phyloP scores from a whole-genome alignment of 148 eudicot genomes.

The Rhododendron kiyosumense region DNA sequence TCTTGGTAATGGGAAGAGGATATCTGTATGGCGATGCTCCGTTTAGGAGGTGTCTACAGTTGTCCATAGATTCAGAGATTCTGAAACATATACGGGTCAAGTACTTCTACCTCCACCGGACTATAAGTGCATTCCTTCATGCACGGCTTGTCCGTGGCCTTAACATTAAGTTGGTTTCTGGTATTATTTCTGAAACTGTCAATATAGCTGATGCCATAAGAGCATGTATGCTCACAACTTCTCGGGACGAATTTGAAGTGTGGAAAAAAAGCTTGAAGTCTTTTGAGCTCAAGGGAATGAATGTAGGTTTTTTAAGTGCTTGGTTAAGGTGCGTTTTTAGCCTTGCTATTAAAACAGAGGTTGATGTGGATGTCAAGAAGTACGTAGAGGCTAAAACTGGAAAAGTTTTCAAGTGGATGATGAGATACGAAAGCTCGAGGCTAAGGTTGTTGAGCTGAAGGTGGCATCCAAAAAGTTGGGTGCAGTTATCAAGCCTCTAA shows the following conservation, averaged over 20 bases:
- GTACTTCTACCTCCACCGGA: constrained; percentile 49
- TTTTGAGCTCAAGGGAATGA: constrained; percentile 47
- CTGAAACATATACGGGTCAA: constrained; percentile 22
- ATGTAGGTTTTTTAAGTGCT: constrained; percentile 46
- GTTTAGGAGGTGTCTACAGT: too few species aligned
- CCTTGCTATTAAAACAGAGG: constrained; percentile 44
- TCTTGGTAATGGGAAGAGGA: too few species aligned
- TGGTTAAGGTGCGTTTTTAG: constrained; percentile 26
- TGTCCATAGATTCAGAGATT: constrained; percentile 43
- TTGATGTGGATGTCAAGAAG: constrained; percentile 17
- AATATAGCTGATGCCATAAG: constrained; percentile 34
- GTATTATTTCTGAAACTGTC: constrained; percentile 37
- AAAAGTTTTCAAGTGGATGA: constrained; percentile 18
- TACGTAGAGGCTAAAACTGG: constrained; percentile 35
- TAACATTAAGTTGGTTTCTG: constrained; percentile 36
- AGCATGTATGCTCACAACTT: constrained; percentile 36
- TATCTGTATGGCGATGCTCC: too few species aligned
- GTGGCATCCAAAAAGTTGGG: constrained; percentile 25
- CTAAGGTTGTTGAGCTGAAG: constrained; percentile 31
- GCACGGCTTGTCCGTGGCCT: constrained; percentile 34
- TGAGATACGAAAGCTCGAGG: constrained; percentile 35
- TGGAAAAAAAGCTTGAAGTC: constrained; percentile 37
- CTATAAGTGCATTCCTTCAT: constrained; percentile 45
- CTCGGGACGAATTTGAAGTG: constrained; percentile 24
- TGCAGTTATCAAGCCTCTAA: constrained; percentile 28